Base-by-base conservation (phyloP, 75 land plant genomes). In the Cupressus sempervirens region DNA sequence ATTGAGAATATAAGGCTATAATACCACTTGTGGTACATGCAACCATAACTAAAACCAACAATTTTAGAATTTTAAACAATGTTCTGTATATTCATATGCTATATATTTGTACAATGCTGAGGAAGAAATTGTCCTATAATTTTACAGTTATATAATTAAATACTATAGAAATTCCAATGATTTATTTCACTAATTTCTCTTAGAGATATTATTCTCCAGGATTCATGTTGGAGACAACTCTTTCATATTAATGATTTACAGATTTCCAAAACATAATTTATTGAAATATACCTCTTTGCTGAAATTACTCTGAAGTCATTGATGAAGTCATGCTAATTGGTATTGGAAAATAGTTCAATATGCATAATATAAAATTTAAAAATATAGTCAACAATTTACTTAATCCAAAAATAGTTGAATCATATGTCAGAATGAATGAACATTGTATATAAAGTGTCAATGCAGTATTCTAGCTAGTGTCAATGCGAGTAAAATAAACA, bases 221-320 rank as follows among this genome's bases (percentile, higher is more conserved):
- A 23, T 23, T 23, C n/a, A 4, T 23, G 8, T 23, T 23, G 26
- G 67, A 62, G 9, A n/a, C 6, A 62, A 77, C 48, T 62, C 67
- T 23, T 62, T 6, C 7, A 62, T 72, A 29, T n/a, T n/a, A n/a
- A n/a, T n/a, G n/a, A n/a, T n/a, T n/a, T 48, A 50, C 43, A 26
- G 46, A 0, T n/a, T 26, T 10, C n/a, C 45, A 8, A 3, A 3
- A 45, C 23, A 79, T 50, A 10, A 29, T 4, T 43, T 26, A 43
- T 10, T 45, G 29, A 79, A 79, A n/a, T 45, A n/a, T 79, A 79
- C 81, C 81, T 79, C 81, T 43, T 12, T 30, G 81, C 52, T 79
- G 45, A 30, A 79, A 41, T 79, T 50, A 79, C n/a, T 8, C 81
- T 79, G 52, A 79, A 43, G 40, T 50, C n/a, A 32, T 26, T 43